Evolutionary conservation across 371 early-diverging fungal species (phyloP), one percentile per base, ranked within the genome.

Genomic region (Fennellomyces sp.): DNA sequence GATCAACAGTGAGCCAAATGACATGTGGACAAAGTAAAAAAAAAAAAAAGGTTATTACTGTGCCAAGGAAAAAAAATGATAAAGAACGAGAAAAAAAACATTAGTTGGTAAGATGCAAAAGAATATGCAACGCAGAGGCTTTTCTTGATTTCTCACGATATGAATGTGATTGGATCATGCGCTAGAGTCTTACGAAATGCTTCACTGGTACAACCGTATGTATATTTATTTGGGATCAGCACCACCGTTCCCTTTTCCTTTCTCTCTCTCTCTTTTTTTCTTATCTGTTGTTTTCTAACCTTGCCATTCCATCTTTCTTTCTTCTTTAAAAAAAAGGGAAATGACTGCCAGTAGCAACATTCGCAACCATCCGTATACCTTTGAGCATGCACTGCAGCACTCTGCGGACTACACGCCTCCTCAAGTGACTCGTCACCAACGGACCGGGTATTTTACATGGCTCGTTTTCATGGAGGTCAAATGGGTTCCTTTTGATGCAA

Each of bases 401-500:
- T 63, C 65, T 17, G n/a, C 48, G n/a, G 71, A 70, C 28, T 65
- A 67, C 55, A 63, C 56, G 28, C 61, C 61, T 28, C 53, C 42
- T n/a, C 28, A 17, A 15, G 52, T 50, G 7, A 61, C 45, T 23
- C 66, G 62, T 49, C 63, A 58, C 36, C 58, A 52, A 26, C 48
- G 60, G 35, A 66, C 66, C 19, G 54, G 56, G 15, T 62, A 72
- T 54, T 75, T 67, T 49, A 77, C 77, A 8, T 78, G 79, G 79
- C 70, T 78, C 13, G 79, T 78, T 5, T 78, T 75, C 58, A 68
- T 78, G 67, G 55, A 65, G 31, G 61, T 63, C 29, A 73, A 71
- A 45, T 78, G 79, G 79, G 70, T 75, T 11, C 79, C 79, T 2
- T 78, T 78, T 67, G 79, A 73, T 39, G 67, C 64, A 27, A 17